phyloP scores from a whole-genome alignment of 2,329 filamentous ascomycete genomes.

The Epichloe baconii region DNA sequence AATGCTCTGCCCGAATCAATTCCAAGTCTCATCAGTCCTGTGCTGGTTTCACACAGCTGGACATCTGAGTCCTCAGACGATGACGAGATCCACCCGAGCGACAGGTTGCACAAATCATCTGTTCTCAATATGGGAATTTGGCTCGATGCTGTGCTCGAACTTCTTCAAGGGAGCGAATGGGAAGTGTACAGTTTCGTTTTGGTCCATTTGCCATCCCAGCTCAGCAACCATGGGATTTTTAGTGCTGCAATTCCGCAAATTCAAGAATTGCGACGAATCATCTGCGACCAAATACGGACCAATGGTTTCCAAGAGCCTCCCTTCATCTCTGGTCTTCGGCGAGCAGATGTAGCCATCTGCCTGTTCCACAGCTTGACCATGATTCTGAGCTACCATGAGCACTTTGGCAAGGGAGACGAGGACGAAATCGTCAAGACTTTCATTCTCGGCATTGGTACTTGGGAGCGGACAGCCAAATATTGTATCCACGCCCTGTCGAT shows the following conservation, averaged over 20 bases:
- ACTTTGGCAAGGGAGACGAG: slow-evolving; percentile 73
- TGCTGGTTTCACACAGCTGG: slow-evolving; percentile 30
- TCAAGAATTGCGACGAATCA: slow-evolving; percentile 56
- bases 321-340: slow-evolving; percentile 62
- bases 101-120: slow-evolving; percentile 19
- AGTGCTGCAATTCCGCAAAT: slow-evolving; percentile 60
- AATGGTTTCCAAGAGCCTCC: slow-evolving; percentile 75
- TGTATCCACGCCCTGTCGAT: slow-evolving; percentile 93
- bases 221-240: slow-evolving; percentile 84
- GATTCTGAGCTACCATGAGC: slow-evolving; percentile 77
- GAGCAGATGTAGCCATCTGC: slow-evolving; percentile 78
- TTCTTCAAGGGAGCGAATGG: slow-evolving; percentile 73
- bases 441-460: slow-evolving; percentile 68
- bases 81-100: slow-evolving; percentile 12
- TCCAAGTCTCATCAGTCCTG: slow-evolving; percentile 32
- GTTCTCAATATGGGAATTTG: slow-evolving; percentile 51
- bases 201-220: slow-evolving; percentile 72
- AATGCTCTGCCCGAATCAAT: slow-evolving; percentile 39
- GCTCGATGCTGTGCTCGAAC: slow-evolving; percentile 62
- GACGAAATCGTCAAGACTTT: slow-evolving; percentile 84
- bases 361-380: slow-evolving; percentile 79
- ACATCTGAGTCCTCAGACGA: slow-evolving; percentile 1
- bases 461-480: slow-evolving; percentile 76
- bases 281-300: slow-evolving; percentile 73
- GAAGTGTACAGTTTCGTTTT: slow-evolving; percentile 86